Evolutionary conservation across 2,329 filamentous ascomycete species (phyloP).

Genomic region (Cercospora sesami): DNA sequence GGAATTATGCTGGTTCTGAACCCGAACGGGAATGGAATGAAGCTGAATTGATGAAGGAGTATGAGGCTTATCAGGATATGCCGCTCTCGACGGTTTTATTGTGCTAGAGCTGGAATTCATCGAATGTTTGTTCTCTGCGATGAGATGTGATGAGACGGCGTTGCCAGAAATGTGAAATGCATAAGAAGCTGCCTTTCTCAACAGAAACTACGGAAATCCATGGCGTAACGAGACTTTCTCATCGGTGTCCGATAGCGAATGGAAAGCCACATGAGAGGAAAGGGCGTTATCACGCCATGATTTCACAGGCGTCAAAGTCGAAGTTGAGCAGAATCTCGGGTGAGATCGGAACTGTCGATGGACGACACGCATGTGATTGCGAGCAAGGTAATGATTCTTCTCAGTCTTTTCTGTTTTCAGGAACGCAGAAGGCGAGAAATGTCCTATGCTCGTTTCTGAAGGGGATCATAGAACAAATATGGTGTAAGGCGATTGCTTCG

Average conservation of each 20-base stretch:
- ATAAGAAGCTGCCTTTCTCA: neutral
- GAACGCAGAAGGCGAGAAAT: neutral
- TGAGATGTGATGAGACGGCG: neutral
- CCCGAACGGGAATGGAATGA: slow-evolving; percentile 35
- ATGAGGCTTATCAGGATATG: slow-evolving; percentile 32
- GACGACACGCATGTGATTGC: neutral
- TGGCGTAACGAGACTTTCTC: neutral
- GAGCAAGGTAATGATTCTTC: neutral
- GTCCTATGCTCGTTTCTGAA: neutral
- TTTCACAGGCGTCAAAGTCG: neutral
- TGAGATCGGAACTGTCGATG: neutral
- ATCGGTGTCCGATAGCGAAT: neutral
- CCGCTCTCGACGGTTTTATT: slow-evolving; percentile 23
- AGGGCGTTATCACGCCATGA: neutral
- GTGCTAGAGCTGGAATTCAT: slow-evolving; percentile 9
- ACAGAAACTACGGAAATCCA: neutral
- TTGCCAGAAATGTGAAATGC: neutral
- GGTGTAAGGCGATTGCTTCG: neutral
- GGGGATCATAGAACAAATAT: neutral
- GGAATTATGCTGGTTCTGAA: slow-evolving; percentile 37
- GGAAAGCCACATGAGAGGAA: neutral
- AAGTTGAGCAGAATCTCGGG: neutral
- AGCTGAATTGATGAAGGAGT: slow-evolving; percentile 27
- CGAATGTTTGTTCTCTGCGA: neutral
- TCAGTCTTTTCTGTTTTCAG: neutral